Evolutionary conservation across 140 eudicot genomes (phyloP), one percentile per base, ranked within the genome.

Genomic region (Bidens hawaiensis): DNA sequence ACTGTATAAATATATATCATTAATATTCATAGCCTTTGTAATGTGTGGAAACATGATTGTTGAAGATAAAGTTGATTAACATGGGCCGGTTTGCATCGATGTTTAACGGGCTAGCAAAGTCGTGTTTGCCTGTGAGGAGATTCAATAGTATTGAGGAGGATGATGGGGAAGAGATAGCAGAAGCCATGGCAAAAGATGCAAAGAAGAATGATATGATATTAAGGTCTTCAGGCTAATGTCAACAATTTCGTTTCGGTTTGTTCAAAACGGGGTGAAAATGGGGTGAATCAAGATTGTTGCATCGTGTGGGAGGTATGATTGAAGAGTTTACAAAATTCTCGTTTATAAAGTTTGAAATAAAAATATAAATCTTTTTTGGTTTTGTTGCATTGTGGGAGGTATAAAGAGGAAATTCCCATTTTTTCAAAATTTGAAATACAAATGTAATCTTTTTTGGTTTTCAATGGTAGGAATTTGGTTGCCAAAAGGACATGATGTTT

Each of bases 231-330:
- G 97, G 97, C 3, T 4, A 70, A 82, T 68, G 76, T 73, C 2
- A 67, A 82, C 27, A 85, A 78, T 58, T 75, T 82, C 31, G 95
- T 82, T 16, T 76, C 91, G 5, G 86, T 85, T 60, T 85, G 50
- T 76, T 80, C 85, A 3, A 85, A 66, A 66, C 77, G 85, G 54
- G 97, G 97, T 63, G 79, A 85, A 45, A 89, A 89, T 71, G 97
- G 97, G 12, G 87, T 80, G 4, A 89, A 89, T 54, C 97, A 89
- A 71, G 97, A 89, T 71, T 85, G 88, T 53, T 78, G 85, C 81
- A 82, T 82, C 34, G 95, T 89, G 42, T 89, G 97, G 97, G 97
- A 89, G 97, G 97, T 89, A 83, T 78, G 52, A 14, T 1, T 33
- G 8, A 28, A 6, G 34, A 40, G 14, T 33, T 45, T 26, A 1